Conservation (phyloP, 2,329 filamentous ascomycete genomes). For the Apiospora marii region DNA sequence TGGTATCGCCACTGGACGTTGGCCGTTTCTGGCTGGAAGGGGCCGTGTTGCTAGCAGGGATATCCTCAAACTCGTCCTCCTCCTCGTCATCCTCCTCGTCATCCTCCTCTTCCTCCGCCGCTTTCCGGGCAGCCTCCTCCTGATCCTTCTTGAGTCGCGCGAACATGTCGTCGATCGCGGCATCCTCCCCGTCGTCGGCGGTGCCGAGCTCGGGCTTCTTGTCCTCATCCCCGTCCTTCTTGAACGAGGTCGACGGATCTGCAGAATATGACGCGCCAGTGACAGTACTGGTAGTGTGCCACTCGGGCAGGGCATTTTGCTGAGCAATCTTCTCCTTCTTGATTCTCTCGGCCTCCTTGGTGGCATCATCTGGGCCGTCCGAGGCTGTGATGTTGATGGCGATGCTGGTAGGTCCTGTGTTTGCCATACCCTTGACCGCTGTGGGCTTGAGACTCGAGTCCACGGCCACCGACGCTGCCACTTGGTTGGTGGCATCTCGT, state of each 20-base stretch:
- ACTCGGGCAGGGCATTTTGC: constrained; percentile 74
- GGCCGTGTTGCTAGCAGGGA: constrained; percentile 31
- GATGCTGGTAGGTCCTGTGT: constrained; percentile 73
- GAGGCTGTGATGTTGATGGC: constrained; percentile 73
- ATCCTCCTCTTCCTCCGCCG: constrained; percentile 56
- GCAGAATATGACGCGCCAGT: constrained; percentile 65
- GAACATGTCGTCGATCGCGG: constrained; percentile 73
- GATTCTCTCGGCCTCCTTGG: constrained; percentile 70
- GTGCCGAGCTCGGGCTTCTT: constrained; percentile 55
- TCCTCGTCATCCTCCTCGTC: constrained; percentile 47
- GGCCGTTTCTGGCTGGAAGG: constrained; percentile 40
- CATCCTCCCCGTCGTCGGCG: constrained; percentile 59
- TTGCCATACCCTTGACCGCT: constrained; percentile 73
- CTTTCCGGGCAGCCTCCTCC: constrained; percentile 59
- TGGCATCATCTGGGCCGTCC: constrained; percentile 71
- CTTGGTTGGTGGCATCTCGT: constrained; percentile 73
- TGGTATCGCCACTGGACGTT: constrained; percentile 41
- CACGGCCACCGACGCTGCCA: constrained; percentile 65
- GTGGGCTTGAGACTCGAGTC: constrained; percentile 64
- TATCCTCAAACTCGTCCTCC: constrained; percentile 46
- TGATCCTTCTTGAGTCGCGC: constrained; percentile 68
- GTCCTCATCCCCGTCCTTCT: constrained; percentile 41
- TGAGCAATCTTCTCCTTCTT: constrained; percentile 70
- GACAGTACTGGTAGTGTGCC: constrained; percentile 77
- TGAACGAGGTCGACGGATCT: constrained; percentile 39